Base-by-base conservation (phyloP, 768 basidiomycete species). In the Lepiota brunneoincarnata region DNA sequence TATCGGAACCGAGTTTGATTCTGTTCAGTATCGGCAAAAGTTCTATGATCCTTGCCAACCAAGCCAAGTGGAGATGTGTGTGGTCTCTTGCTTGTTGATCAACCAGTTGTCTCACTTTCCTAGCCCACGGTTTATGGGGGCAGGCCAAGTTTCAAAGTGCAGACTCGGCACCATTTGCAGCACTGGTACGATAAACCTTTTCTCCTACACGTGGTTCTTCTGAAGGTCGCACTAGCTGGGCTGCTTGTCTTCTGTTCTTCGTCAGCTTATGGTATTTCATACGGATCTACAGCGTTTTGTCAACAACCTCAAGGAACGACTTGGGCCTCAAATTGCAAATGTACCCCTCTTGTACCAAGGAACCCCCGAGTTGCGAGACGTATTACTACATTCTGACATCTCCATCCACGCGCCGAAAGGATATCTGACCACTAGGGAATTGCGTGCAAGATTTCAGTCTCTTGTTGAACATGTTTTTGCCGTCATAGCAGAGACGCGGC, bases 211-310 rank as follows among this genome's bases (percentile, higher is more conserved):
- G 26, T 23, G 23, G 37, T 50, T 6, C 17, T 37, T 43, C 55
- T 50, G 61, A 5, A 62, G 46, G 39, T 47, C 26, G 6, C 44
- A 10, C 15, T 56, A 87, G 85, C 72, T 89, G 31, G 75, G 80
- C 4, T 87, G 86, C 59, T 69, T 90, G 4, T 87, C 87, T 3
- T 82, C 86, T 11, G 84, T 88, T 39, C 73, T 90, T 24, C 76
- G 87, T 6, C 88, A 90, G 62, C 70, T 90, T 35, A 87, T 86
- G 80, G 83, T 84, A 36, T 89, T 86, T 58, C 82, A 82, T 57
- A 83, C 81, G 14, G 87, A 89, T 58, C 72, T 87, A 1, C 79
- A 85, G 61, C 80, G 80, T 11, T 89, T 89, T 62, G 83, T 88
- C 14, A 69, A 69, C 37, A 72, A 79, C 2, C 68, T 89, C 31